Conservation (phyloP, 2,329 filamentous ascomycete genomes). For the Fusarium sublunatum region DNA sequence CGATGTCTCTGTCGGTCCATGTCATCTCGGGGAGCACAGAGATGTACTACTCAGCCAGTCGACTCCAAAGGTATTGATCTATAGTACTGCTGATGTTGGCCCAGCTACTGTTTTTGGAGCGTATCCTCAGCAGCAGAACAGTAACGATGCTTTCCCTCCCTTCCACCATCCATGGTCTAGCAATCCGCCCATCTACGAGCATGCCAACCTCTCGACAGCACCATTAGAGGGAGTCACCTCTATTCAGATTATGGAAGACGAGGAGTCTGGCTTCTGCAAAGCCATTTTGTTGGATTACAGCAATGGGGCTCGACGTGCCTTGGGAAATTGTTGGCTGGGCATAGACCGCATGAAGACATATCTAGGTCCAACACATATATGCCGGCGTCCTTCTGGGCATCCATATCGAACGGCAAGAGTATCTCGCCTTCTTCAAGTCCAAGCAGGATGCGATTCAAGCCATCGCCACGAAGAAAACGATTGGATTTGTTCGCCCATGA, state of each 20-base stretch:
- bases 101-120: slow-evolving; percentile 24
- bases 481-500: slow-evolving; percentile 11
- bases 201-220: slow-evolving; percentile 4
- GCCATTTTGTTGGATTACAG: slow-evolving; percentile 10
- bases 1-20: slow-evolving; percentile 10
- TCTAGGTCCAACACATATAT: slow-evolving; percentile 1
- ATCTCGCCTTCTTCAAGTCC: neutral
- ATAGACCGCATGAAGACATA: neutral
- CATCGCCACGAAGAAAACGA: neutral
- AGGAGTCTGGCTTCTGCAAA: neutral
- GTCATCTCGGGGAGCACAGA: neutral
- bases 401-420: neutral
- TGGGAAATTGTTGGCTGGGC: slow-evolving; percentile 1
- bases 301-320: slow-evolving; percentile 1
- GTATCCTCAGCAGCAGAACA: slow-evolving; percentile 4
- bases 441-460: neutral
- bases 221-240: neutral
- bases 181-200: neutral
- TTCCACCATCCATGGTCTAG: neutral
- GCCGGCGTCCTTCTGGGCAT: neutral
- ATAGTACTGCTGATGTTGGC: slow-evolving; percentile 11
- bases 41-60: slow-evolving; percentile 18
- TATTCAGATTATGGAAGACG: slow-evolving; percentile 5
- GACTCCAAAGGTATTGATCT: slow-evolving; percentile 10
- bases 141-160: neutral